Evolutionary conservation across 164 flowering plant species (phyloP).

Genomic region (Echeveria elegans): DNA sequence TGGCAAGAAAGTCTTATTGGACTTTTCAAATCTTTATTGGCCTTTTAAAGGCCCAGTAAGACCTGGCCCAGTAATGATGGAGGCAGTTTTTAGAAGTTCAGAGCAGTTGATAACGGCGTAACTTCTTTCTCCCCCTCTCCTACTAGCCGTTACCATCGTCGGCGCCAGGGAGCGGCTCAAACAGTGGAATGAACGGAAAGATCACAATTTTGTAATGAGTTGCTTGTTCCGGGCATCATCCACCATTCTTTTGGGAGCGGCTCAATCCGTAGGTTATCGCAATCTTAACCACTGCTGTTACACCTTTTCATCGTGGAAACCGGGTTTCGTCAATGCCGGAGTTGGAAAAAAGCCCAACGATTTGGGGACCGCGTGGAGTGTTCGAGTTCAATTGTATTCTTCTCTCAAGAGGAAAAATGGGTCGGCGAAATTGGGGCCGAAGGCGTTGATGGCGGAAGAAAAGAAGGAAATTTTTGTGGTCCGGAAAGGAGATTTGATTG

Average conservation of each 20-base stretch:
- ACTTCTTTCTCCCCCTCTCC: too few species aligned
- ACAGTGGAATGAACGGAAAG: constrained; percentile 12
- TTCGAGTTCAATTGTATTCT: constrained; percentile 40
- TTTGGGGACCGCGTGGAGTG: constrained; percentile 21
- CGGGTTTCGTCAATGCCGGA: constrained; percentile 19
- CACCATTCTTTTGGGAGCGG: constrained; percentile 22
- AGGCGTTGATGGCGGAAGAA: constrained; percentile 38
- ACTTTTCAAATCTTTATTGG: too few species aligned
- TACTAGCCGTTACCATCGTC: background rate
- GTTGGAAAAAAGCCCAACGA: constrained; percentile 16
- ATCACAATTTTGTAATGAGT: constrained; percentile 33
- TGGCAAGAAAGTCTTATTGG: too few species aligned
- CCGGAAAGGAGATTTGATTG: constrained; percentile 80
- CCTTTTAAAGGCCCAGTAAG: background rate
- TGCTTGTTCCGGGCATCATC: constrained; percentile 34
- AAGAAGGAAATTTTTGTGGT: constrained; percentile 70
- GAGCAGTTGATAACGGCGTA: background rate
- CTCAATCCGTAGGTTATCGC: constrained; percentile 18
- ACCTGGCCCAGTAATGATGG: background rate
- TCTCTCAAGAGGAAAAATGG: constrained; percentile 19
- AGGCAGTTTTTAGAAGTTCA: background rate
- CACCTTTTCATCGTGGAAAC: constrained; percentile 22
- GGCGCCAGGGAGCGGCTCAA: constrained; percentile 11
- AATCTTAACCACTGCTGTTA: constrained; percentile 8
- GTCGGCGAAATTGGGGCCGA: constrained; percentile 19